Base-by-base conservation (phyloP, 352 stramenopile species). In the Phytophthora niederhauseri region DNA sequence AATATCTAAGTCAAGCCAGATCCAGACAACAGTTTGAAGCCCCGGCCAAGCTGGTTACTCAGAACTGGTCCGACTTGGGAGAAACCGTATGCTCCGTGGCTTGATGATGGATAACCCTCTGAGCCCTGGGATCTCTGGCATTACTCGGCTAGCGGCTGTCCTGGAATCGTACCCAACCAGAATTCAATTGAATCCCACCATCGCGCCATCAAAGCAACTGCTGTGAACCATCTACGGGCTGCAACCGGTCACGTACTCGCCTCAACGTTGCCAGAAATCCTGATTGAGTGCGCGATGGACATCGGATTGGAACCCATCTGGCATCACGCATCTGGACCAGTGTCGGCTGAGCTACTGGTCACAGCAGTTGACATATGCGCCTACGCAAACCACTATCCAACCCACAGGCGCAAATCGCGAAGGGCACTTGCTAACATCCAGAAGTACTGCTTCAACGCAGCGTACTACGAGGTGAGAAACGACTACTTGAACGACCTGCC, bases 111-210 rank as follows among this genome's bases (percentile, higher is more conserved):
- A 20, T 60, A 70, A 11, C 11, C 55, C 0, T 4, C 26, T 9
- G 54, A 53, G 9, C 24, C 46, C 11, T 70, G 54, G 62, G 54
- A 60, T 19, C 14, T 59, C 11, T 50, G 46, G 46, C 26, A 28
- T 28, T 55, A 52, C 4, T 59, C 14, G 26, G 26, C 2, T 4
- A 28, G 26, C 26, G 26, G 26, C 26, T 28, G 26, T 28, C 20
- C 54, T 15, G 54, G 54, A 24, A 17, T 70, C 2, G 22, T 59
- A 6, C 54, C 55, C 4, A 64, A 59, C 24, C 62, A 64, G n/a
- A 60, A 64, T 19, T 46, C 54, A 14, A 58, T 70, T 30, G 46
- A 60, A 30, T 59, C 55, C 0, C 26, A 60, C 20, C 45, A 60
- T 15, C 22, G 12, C 14, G 8, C 24, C 12, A 58, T 60, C 0